These are phyloP conservation scores for Aaosphaeria pasadenensis DNA, from an alignment of 2,329 filamentous ascomycete species.

Conservation along the genomic window DNA sequence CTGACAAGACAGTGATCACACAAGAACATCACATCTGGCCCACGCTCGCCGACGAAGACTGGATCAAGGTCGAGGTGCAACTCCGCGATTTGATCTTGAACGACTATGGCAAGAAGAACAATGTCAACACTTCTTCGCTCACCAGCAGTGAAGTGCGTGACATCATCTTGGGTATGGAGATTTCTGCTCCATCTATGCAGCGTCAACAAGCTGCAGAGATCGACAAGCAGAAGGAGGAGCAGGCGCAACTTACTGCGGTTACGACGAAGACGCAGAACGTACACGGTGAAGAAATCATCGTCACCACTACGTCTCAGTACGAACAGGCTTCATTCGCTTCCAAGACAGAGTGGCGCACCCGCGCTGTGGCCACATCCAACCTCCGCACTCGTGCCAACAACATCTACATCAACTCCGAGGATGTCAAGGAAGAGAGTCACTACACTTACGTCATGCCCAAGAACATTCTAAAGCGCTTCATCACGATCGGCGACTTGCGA, in stretches of 20 bases:
- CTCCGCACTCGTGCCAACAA: conserved; percentile 92
- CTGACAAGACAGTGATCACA: conserved; percentile 97
- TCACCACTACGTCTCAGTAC: conserved; percentile 96
- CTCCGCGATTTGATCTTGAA: conserved; percentile 94
- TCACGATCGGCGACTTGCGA: conserved; percentile 92
- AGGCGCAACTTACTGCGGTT: conserved; percentile 92
- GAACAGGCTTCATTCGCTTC: conserved; percentile 97
- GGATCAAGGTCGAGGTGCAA: conserved; percentile 99
- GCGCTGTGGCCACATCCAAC: conserved; percentile 95
- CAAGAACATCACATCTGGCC: conserved; percentile 99
- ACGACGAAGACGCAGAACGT: conserved; percentile 98
- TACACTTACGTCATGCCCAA: conserved; percentile 99
- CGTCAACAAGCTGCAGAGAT: conserved; percentile 97
- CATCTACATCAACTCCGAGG: conserved; percentile 96
- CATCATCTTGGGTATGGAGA: conserved; percentile 99
- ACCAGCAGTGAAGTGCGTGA: conserved; percentile 97
- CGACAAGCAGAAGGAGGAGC: conserved; percentile 97
- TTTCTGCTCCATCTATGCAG: conserved; percentile 95
- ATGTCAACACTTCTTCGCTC: conserved; percentile 95
- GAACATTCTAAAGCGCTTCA: conserved; percentile 97
- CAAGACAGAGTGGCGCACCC: conserved; percentile 97
- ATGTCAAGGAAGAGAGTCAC: conserved; percentile 81
- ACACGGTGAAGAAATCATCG: conserved; percentile 95
- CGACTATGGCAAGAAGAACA: conserved; percentile 99
- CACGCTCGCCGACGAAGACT: conserved; percentile 87